Percentiles rank a stretch among this genome's conserved stretches.
These are phyloP conservation scores for Cadophora gregata DNA, from an alignment of 2,329 filamentous ascomycete species.

Conservation along the genomic window DNA sequence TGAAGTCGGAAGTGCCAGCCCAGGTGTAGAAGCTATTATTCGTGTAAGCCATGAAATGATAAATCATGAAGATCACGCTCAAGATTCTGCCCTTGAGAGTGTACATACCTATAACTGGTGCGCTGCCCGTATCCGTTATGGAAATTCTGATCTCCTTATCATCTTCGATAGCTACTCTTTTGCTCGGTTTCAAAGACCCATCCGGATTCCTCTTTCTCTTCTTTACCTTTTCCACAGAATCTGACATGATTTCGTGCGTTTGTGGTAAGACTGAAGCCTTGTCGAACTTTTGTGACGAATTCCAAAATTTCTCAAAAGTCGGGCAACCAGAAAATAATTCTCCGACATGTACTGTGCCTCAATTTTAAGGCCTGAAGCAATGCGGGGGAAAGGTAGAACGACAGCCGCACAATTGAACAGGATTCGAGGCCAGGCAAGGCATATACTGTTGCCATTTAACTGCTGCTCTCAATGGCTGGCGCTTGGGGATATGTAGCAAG, in stretches of 20 bases:
- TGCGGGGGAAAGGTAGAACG: conserved; percentile 2
- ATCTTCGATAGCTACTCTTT: conserved; percentile 56
- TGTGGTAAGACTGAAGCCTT: background rate
- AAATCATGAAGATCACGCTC: background rate
- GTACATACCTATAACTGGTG: conserved; percentile 59
- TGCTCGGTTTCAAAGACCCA: conserved; percentile 50
- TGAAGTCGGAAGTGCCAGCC: conserved; percentile 43
- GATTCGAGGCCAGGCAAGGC: background rate
- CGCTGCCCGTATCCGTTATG: conserved; percentile 52
- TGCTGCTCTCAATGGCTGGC: background rate
- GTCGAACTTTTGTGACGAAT: background rate
- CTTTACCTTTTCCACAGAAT: conserved; percentile 39
- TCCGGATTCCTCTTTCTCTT: conserved; percentile 61
- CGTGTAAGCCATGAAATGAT: conserved; percentile 15
- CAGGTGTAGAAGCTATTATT: conserved; percentile 45
- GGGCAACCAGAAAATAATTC: conserved; percentile 5
- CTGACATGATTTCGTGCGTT: conserved; percentile 37
- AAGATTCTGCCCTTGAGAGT: background rate
- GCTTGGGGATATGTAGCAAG: background rate
- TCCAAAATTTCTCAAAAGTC: conserved; percentile 5
- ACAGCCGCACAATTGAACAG: background rate
- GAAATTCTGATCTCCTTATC: conserved; percentile 51
- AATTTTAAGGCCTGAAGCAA: background rate
- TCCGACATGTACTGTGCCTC: conserved; percentile 12
- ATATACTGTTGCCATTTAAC: background rate